Evolutionary conservation across 495 filamentous ascomycete genomes (phyloP).

Genomic region (Penicillium psychrofluorescens): DNA sequence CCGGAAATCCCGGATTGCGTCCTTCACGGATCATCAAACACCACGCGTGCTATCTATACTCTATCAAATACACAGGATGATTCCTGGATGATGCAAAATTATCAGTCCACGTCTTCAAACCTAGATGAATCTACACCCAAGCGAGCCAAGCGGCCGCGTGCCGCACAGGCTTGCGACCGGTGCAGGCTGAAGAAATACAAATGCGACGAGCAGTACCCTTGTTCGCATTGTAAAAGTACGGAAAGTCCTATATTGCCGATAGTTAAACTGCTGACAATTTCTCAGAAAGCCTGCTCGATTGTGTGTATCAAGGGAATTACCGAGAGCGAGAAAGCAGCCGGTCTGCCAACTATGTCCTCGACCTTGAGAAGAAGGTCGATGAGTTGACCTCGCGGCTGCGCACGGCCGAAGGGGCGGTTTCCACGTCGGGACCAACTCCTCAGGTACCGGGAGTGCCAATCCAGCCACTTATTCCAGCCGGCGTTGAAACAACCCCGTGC

Average conservation of each 20-base stretch:
- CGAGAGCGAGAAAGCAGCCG: slow-evolving; percentile 28
- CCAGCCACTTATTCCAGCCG: slow-evolving; percentile 1
- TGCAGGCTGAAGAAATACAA: slow-evolving; percentile 39
- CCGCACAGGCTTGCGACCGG: slow-evolving; percentile 34
- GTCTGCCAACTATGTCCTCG: slow-evolving; percentile 30
- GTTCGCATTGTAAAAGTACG: slow-evolving; percentile 33
- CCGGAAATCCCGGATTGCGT: slow-evolving; percentile 10
- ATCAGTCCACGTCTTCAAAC: slow-evolving; percentile 1
- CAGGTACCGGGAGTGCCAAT: slow-evolving; percentile 2
- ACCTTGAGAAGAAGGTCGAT: slow-evolving; percentile 32
- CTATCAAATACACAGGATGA: not conserved
- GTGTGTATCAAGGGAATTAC: slow-evolving; percentile 32
- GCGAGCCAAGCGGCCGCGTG: slow-evolving; percentile 29
- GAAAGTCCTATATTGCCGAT: not conserved
- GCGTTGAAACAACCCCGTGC: slow-evolving; percentile 20
- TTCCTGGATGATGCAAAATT: slow-evolving; percentile 13
- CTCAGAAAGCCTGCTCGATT: slow-evolving; percentile 23
- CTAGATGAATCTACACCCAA: slow-evolving; percentile 19
- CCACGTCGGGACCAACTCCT: slow-evolving; percentile 8
- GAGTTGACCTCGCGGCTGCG: slow-evolving; percentile 25
- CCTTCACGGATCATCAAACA: slow-evolving; percentile 3
- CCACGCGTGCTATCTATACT: not conserved
- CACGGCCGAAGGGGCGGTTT: slow-evolving; percentile 8
- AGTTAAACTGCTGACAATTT: not conserved
- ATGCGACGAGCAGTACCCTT: slow-evolving; percentile 36